Base-by-base conservation (phyloP, 768 basidiomycete species). In the Vararia minispora region DNA sequence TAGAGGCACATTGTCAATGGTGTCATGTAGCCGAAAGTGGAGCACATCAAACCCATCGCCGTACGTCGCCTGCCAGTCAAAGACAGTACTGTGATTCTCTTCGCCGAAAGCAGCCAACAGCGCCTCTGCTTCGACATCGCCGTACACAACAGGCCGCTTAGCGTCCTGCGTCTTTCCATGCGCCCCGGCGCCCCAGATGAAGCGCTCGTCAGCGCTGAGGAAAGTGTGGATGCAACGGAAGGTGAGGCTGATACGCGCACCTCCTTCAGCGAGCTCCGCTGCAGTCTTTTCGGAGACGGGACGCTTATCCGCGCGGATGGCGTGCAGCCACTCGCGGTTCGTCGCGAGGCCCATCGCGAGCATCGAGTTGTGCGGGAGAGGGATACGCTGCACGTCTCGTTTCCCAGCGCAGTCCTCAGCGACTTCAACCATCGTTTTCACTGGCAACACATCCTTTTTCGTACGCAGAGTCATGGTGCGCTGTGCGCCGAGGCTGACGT, bases 171-270 rank as follows among this genome's bases (percentile, higher is more conserved):
- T 71, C 62, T 86, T 87, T 0, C 67, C 68, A 47, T 56, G 73
- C 33, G 78, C 79, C 2, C 85, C 86, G 48, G 83, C 81, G 0
- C 86, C 85, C 50, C 65, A 86, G 8, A 88, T 88, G 35, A 49
- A 60, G 24, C 62, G 52, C 39, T 59, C 63, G 35, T 71, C 70
- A 2, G 53, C 54, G 11, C 65, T 66, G 44, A 87, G 56, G 58
- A 83, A 88, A 14, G 85, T 88, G 25, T 79, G 81, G 30, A 88
- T 87, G 40, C 69, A 65, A 27, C 84, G 66, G 58, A 88, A 87
- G 7, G 85, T 89, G 48, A 87, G 57, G 51, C 83, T 85, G 53
- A 88, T 85, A 33, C 85, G 69, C 35, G 68, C 77, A 18, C 78
- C 79, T n/a, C 61, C 52, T 47, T 68, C 62, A 30, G 61, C 58